These are phyloP conservation scores for Penicillium soppii DNA, from an alignment of 495 filamentous ascomycete genomes.

Conservation along the genomic window DNA sequence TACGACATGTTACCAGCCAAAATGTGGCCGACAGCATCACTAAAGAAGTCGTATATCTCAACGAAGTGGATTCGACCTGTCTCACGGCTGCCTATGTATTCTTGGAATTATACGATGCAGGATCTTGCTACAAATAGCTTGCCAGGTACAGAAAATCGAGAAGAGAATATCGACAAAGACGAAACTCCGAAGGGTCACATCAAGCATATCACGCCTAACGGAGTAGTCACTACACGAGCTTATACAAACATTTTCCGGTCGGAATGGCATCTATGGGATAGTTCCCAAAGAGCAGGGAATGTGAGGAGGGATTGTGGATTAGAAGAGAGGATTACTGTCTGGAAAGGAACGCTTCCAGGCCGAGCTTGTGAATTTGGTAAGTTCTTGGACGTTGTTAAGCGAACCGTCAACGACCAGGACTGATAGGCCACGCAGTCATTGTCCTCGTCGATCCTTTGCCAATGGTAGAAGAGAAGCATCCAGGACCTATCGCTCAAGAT, in stretches of 20 bases:
- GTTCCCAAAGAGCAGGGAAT: constrained; percentile 1
- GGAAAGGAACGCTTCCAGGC: neutral
- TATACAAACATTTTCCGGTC: constrained; percentile 12
- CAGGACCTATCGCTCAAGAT: neutral
- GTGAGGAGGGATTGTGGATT: constrained; percentile 7
- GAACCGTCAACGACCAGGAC: neutral
- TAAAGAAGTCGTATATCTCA: constrained; percentile 10
- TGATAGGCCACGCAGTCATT: constrained; percentile 5
- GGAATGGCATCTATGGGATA: constrained; percentile 9
- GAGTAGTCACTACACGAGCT: neutral
- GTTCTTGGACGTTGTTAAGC: neutral
- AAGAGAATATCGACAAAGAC: too few relatives aligned
- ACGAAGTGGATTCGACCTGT: constrained; percentile 14
- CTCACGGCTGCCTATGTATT: constrained; percentile 11
- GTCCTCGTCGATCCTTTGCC: constrained; percentile 15
- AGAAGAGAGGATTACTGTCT: constrained; percentile 15
- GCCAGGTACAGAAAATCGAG: neutral
- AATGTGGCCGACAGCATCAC: constrained; percentile 7
- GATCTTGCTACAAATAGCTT: constrained; percentile 2
- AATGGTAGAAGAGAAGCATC: neutral
- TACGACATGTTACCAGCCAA: constrained; percentile 4
- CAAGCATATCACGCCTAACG: neutral
- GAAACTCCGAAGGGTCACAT: too few relatives aligned
- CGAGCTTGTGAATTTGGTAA: constrained; percentile 9
- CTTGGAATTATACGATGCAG: neutral